These are phyloP conservation scores for Mallotus repandus DNA, from an alignment of 441 rosid species.

Conservation along the genomic window DNA sequence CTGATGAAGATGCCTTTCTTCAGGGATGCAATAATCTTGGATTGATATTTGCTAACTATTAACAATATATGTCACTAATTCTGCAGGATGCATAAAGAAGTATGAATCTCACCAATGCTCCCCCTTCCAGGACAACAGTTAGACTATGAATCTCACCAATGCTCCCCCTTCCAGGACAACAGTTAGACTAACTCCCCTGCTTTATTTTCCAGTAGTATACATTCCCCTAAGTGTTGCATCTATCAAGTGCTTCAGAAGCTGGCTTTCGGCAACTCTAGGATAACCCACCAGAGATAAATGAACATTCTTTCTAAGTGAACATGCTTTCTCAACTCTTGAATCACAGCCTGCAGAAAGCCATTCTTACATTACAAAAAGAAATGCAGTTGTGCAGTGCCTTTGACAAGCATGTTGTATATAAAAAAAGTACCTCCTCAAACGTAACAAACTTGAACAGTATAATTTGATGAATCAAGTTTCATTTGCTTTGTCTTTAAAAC, in stretches of 20 bases:
- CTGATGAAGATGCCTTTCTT: no score
- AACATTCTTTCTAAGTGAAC: conserved; percentile 69
- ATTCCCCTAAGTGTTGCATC: no score
- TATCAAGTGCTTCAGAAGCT: conserved; percentile 62
- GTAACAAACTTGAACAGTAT: conserved; percentile 93
- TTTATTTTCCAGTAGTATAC: conserved; percentile 87
- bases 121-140: conserved; percentile 98
- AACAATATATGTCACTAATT: no score
- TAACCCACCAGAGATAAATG: conserved; percentile 99
- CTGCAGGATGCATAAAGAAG: no score
- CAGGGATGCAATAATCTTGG: no score
- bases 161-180: conserved; percentile 99
- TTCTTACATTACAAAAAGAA: background rate
- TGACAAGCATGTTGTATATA: no score
- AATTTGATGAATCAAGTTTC: conserved; percentile 93
- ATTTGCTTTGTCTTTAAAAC: conserved; percentile 56
- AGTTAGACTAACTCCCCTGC: conserved; percentile 99
- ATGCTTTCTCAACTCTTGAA: no score
- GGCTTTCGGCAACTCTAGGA: conserved; percentile 99
- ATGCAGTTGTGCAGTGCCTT: no score
- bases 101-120: conserved; percentile 87
- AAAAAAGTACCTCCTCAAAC: conserved; percentile 87
- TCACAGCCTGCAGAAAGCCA: background rate
- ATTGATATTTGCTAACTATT: no score
- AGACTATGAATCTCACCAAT: conserved; percentile 81